phyloP scores from a whole-genome alignment of 2,329 filamentous ascomycete species.

The Lecanoromycetidae sp. region DNA sequence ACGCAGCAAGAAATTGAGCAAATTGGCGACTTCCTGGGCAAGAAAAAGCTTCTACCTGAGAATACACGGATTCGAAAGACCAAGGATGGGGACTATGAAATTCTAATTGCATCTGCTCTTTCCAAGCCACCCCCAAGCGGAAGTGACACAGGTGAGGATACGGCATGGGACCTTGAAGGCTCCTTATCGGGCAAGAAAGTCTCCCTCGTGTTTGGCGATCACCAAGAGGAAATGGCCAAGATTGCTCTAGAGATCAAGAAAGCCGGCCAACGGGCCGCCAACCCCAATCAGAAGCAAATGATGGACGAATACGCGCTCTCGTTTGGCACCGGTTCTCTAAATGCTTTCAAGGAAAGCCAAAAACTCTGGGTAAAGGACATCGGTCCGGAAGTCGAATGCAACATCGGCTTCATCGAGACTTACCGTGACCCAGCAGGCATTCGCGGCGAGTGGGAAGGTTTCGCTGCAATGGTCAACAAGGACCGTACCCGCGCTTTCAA shows the following conservation, averaged over 20 bases:
- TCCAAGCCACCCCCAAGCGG: constrained; percentile 48
- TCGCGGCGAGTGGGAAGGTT: constrained; percentile 75
- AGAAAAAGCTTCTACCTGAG: constrained; percentile 57
- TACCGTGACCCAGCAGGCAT: constrained; percentile 70
- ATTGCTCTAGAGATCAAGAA: constrained; percentile 55
- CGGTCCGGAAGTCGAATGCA: constrained; percentile 65
- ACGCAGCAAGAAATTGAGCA: constrained; percentile 62
- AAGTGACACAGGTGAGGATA: constrained; percentile 56
- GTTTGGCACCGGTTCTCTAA: constrained; percentile 60
- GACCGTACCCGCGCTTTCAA: constrained; percentile 75
- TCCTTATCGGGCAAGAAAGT: constrained; percentile 54
- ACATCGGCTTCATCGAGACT: constrained; percentile 76
- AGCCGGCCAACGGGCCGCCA: constrained; percentile 57
- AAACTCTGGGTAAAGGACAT: constrained; percentile 74
- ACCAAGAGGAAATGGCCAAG: constrained; percentile 57
- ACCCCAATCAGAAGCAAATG: constrained; percentile 64
- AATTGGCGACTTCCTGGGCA: constrained; percentile 60
- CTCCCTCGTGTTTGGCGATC: constrained; percentile 62
- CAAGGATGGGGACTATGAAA: constrained; percentile 51
- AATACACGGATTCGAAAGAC: constrained; percentile 66
- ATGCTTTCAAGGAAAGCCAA: constrained; percentile 69
- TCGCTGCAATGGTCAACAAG: constrained; percentile 63
- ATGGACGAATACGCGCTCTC: constrained; percentile 61
- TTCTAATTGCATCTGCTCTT: constrained; percentile 60
- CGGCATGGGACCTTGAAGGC: constrained; percentile 45